Conservation (phyloP, 371 early-diverging fungal species). For the Quaeritorhiza haematococci region DNA sequence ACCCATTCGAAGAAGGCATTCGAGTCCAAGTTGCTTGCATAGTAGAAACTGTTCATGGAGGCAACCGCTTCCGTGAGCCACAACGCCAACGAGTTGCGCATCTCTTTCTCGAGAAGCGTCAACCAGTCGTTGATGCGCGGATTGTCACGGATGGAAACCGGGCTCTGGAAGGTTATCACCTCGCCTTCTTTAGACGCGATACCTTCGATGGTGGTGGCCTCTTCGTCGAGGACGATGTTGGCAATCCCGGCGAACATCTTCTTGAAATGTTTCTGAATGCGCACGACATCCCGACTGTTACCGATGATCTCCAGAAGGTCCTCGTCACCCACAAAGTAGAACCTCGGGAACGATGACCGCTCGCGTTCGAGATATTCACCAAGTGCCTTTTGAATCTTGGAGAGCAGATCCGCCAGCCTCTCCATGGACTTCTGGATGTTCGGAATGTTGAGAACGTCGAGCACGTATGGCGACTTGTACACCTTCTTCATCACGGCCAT, state of each 20-base stretch:
- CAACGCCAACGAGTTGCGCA: slow-evolving; percentile 78
- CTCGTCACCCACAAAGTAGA: slow-evolving; percentile 99
- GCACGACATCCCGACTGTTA: slow-evolving; percentile 90
- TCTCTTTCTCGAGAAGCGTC: slow-evolving; percentile 87
- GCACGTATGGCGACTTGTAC: slow-evolving; percentile 91
- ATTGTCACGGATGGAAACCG: slow-evolving; percentile 74
- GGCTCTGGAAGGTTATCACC: slow-evolving; percentile 70
- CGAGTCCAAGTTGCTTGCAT: slow-evolving; percentile 55
- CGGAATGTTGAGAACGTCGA: slow-evolving; percentile 89
- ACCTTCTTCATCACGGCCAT: slow-evolving; percentile 96
- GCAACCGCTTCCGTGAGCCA: slow-evolving; percentile 66
- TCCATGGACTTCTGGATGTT: slow-evolving; percentile 94
- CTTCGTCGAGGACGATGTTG: slow-evolving; percentile 74
- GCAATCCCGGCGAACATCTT: slow-evolving; percentile 98
- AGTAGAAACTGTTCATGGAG: slow-evolving; percentile 57
- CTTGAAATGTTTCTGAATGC: slow-evolving; percentile 96
- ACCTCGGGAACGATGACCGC: slow-evolving; percentile 94
- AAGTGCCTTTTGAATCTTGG: slow-evolving; percentile 95
- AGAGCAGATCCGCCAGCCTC: slow-evolving; percentile 83
- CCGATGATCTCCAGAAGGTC: slow-evolving; percentile 98
- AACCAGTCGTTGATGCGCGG: slow-evolving; percentile 97
- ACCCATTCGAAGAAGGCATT: slow-evolving; percentile 78
- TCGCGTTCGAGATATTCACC: slow-evolving; percentile 97
- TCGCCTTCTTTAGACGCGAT: slow-evolving; percentile 94
- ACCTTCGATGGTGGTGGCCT: slow-evolving; percentile 66